Base-by-base conservation (phyloP, 2,329 filamentous ascomycete genomes). In the Fusarium longipes region DNA sequence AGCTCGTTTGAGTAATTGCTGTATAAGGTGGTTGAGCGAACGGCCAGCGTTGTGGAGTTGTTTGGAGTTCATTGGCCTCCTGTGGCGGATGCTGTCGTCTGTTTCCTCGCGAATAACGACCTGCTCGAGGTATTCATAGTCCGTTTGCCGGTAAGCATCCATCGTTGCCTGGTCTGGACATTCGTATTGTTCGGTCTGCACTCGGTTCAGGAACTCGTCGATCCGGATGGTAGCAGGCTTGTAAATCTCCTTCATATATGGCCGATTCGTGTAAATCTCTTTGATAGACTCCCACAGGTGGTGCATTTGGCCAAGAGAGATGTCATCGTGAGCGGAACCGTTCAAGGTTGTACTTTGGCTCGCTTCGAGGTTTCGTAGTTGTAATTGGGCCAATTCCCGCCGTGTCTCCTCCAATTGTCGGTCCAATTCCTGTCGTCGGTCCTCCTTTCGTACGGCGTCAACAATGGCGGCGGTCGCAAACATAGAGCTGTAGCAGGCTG, bases 401-500 rank as follows among this genome's bases (percentile, higher is more conserved):
- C 81, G 83, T 8, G 85, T 83, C 52, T 86, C 81, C 27, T 85
- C 83, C 67, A 92, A 84, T 57, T 86, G 84, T 20, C 78, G 74
- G 54, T 93, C 89, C 80, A 91, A 86, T 66, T 89, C 84, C 63
- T 81, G 82, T 44, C 85, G 82, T 64, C 87, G 82, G 38, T 81
- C 80, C 53, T 86, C 82, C 74, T 92, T 92, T 29, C 79, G 75
- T 27, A 82, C 80, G 8, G 86, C 85, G 75, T 93, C 91, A 29
- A 86, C 79, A 5, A 90, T 80, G 12, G 89, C 84, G 3, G 89
- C 89, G 3, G 87, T 86, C 7, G 87, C 89, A 71, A 91, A 86
- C 53, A 90, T 84, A 32, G 88, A 86, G 25, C 89, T 89, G 73
- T 92, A 92, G 75, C 85, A 86, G 36, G 90, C 86, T 24, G 89